phyloP scores from a whole-genome alignment of 1,139 yeast genomes.

The Hansenula anomala region DNA sequence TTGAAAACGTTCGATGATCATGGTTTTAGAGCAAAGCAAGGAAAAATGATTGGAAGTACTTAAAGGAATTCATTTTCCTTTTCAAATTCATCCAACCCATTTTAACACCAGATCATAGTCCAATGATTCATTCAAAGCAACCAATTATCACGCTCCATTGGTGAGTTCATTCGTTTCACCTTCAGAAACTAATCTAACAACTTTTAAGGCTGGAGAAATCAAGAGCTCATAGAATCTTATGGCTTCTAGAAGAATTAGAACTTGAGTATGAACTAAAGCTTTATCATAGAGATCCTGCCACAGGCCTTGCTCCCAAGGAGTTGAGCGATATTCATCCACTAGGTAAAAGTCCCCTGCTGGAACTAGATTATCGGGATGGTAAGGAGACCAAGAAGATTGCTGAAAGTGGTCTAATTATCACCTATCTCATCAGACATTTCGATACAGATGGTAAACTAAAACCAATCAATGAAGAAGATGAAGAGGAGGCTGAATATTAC shows the following conservation, averaged over 20 bases:
- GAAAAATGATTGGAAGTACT: too few species aligned
- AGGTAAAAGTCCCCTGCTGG: conserved; percentile 53
- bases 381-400: conserved; percentile 26
- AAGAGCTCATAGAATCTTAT: conserved; percentile 48
- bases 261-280: conserved; percentile 45
- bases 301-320: conserved; percentile 30
- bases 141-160: conserved; percentile 6
- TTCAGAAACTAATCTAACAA: neutral
- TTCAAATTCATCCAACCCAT: too few species aligned
- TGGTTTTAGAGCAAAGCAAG: too few species aligned
- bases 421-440: conserved; percentile 35
- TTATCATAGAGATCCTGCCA: conserved; percentile 36
- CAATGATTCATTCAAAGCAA: neutral
- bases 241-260: conserved; percentile 51
- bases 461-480: conserved; percentile 28
- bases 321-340: conserved; percentile 47
- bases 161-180: neutral
- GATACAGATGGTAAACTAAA: conserved; percentile 33
- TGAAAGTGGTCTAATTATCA: conserved; percentile 45
- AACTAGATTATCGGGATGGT: conserved; percentile 35
- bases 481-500: conserved; percentile 39
- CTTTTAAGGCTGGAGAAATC: conserved; percentile 42
- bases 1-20: too few species aligned
- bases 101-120: too few species aligned
- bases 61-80: too few species aligned